Evolutionary conservation across 2,329 filamentous ascomycete genomes (phyloP), one percentile per base, ranked within the genome.

Genomic region (Apiospora kogelbergensis): DNA sequence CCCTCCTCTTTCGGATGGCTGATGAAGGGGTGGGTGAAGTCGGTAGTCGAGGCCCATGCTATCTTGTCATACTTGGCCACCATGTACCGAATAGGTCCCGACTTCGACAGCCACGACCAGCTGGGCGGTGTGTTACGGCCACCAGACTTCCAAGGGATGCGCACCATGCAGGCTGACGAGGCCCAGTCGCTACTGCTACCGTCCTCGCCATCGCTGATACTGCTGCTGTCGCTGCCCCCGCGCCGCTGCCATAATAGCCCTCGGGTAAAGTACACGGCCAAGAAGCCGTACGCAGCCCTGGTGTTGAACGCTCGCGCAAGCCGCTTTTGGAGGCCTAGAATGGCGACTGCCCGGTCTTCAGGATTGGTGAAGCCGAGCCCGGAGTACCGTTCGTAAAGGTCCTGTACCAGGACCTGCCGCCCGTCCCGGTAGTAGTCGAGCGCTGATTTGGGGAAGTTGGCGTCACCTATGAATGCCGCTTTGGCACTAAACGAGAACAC

Each of bases 21-120:
- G 26, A 30, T 10, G 26, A 53, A 53, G 46, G 46, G 46, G n/a
- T 53, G 46, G 4, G 46, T 24, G 13, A 53, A 30, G n/a, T 53
- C n/a, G 7, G n/a, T 15, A 20, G n/a, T 22, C 6, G 41, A 17
- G 6, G 46, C 40, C 70, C 70, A 71, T 2, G 63, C 37, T 24
- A 65, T 63, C 63, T 63, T 22, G 9, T 67, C 42, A 33, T 70
- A 70, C 22, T 70, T 53, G 20, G 68, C 17, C n/a, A 44, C 33
- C 45, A 70, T 67, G 66, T 71, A 71, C 22, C 69, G 41, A 15
- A 71, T 71, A 0, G 69, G 67, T 11, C 70, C 70, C 1, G 63
- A 40, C 45, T 70, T 69, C 6, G 66, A 66, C 6, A 71, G 64
- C 69, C 69, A 71, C 15, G 69, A 70, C 69, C 69, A 71, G 9